Conservation (phyloP, 495 filamentous ascomycete species). For the Tricharina praecox region DNA sequence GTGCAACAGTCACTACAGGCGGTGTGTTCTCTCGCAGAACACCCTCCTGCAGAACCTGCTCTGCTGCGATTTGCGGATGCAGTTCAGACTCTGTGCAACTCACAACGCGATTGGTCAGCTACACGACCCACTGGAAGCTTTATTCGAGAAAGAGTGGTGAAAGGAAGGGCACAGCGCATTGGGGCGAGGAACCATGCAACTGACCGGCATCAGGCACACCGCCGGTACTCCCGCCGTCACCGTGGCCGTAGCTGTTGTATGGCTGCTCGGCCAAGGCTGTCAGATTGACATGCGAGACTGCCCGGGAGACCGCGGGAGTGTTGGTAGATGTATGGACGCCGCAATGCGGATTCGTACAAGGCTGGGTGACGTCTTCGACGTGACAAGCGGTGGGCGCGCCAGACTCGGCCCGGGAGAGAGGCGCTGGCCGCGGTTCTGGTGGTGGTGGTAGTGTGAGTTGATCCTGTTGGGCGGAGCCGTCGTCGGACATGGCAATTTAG, state of each 20-base stretch:
- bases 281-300: constrained; percentile 13
- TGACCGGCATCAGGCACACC: too few relatives aligned
- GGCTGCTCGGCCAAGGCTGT: constrained; percentile 1
- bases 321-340: constrained; percentile 13
- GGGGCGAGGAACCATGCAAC: constrained; percentile 6
- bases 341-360: constrained; percentile 11
- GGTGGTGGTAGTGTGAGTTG: neutral
- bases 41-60: neutral
- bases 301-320: constrained; percentile 16
- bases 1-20: neutral
- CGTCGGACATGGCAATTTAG: constrained; percentile 5
- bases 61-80: neutral
- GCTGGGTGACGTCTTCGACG: constrained; percentile 17
- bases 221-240: neutral
- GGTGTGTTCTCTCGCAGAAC: neutral
- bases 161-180: neutral
- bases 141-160: too few relatives aligned
- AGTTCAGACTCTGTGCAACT: neutral
- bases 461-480: neutral
- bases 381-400: constrained; percentile 21
- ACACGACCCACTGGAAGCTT: neutral
- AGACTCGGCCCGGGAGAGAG: too few relatives aligned
- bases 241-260: neutral
- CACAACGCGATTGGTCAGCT: constrained; percentile 1
- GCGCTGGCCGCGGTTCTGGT: neutral